These are phyloP conservation scores for Globomyces pollinis-pini DNA, from an alignment of 192 early-diverging fungal genomes.

Conservation along the genomic window DNA sequence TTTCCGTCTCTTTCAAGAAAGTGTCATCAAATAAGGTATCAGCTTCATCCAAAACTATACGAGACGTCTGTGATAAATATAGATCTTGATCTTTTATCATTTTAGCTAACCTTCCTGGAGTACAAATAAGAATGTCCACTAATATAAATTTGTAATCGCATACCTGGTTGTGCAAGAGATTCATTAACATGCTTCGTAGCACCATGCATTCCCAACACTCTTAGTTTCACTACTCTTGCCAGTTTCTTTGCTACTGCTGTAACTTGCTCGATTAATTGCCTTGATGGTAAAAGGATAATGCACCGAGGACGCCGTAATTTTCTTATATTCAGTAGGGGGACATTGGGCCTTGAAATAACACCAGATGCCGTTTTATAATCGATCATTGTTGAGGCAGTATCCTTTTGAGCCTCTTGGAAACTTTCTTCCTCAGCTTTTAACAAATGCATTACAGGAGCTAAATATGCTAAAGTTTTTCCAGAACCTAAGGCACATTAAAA, in stretches of 20 bases:
- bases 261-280: constrained; percentile 80
- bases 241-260: constrained; percentile 62
- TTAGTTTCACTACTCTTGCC: constrained; percentile 59
- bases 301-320: constrained; percentile 71
- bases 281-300: constrained; percentile 78
- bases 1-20: constrained; percentile 61
- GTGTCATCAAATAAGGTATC: constrained; percentile 85
- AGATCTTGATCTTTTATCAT: constrained; percentile 48
- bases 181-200: constrained; percentile 3
- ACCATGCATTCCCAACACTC: constrained; percentile 48
- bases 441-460: constrained; percentile 67
- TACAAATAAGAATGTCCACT: constrained; percentile 78
- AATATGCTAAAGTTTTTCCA: constrained; percentile 87
- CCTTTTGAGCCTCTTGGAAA: neutral
- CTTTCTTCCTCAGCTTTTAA: constrained; percentile 61
- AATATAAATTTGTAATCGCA: constrained; percentile 48
- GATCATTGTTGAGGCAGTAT: neutral
- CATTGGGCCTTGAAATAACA: no score
- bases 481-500: constrained; percentile 86
- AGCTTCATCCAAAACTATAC: constrained; percentile 87
- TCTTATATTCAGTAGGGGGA: constrained; percentile 48
- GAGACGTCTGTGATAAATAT: constrained; percentile 48
- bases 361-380: constrained; percentile 7
- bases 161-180: constrained; percentile 3
- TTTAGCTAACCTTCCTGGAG: constrained; percentile 59